Conservation (phyloP, 1,139 yeast species). For the Arxiozyma telluris region DNA sequence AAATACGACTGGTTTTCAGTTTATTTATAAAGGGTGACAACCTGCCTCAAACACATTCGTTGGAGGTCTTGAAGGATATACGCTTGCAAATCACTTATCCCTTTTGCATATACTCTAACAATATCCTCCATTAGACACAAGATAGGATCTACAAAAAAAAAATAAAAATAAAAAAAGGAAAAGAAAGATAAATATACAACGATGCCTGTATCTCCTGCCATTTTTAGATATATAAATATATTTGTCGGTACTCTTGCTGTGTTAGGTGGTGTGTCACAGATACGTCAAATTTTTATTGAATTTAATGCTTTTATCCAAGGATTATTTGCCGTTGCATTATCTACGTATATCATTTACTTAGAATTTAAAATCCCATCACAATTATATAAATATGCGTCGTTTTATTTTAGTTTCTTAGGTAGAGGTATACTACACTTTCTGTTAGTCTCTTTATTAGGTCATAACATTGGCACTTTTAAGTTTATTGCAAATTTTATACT, state of each 20-base stretch:
- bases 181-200: no score
- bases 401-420: slow-evolving; percentile 70
- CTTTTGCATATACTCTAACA: no score
- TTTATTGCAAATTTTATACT: slow-evolving; percentile 46
- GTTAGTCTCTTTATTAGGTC: slow-evolving; percentile 55
- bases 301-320: slow-evolving; percentile 18
- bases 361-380: slow-evolving; percentile 63
- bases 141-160: no score
- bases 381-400: slow-evolving; percentile 65
- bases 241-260: slow-evolving; percentile 48
- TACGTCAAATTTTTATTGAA: slow-evolving; percentile 12
- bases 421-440: slow-evolving; percentile 69
- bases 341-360: slow-evolving; percentile 47
- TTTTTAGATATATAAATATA: slow-evolving; percentile 55
- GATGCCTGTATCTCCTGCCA: slow-evolving; percentile 6
- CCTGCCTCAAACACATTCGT: no score
- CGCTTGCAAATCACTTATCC: no score
- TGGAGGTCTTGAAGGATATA: no score
- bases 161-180: no score
- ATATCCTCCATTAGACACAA: no score
- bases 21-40: no score
- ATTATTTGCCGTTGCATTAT: slow-evolving; percentile 42
- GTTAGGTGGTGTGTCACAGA: slow-evolving; percentile 35
- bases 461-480: slow-evolving; percentile 47
- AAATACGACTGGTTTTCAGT: no score